Evolutionary conservation across 345 rosid genomes (phyloP).

Genomic region (Eucalyptus pauciflora): DNA sequence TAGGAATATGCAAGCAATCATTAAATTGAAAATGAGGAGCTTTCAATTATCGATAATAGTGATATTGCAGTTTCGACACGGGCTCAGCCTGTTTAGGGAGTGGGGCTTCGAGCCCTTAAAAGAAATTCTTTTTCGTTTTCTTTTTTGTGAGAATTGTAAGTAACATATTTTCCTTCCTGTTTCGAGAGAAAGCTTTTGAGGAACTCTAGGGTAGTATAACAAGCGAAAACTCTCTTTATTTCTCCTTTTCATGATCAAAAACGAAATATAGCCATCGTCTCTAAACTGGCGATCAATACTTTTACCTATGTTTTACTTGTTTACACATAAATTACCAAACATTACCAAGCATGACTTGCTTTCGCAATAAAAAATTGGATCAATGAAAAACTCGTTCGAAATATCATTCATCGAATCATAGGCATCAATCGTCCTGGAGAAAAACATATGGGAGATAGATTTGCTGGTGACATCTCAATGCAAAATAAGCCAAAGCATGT

Average conservation of each 20-base stretch:
- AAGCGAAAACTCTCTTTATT: background rate
- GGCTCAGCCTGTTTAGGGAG: background rate
- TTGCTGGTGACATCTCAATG: background rate
- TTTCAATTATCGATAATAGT: background rate
- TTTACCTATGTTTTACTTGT: too few species aligned
- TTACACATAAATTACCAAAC: background rate
- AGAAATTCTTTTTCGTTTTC: too few species aligned
- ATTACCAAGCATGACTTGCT: background rate
- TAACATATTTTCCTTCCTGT: background rate
- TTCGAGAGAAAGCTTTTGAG: background rate
- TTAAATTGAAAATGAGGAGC: background rate
- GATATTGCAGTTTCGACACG: background rate
- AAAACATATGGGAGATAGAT: background rate
- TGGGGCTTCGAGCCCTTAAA: background rate
- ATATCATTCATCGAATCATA: accelerated
- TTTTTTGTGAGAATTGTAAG: background rate
- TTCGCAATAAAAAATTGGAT: accelerated
- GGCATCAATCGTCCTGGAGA: background rate
- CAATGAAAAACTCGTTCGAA: accelerated
- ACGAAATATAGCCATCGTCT: background rate
- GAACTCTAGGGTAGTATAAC: background rate
- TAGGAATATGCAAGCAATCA: background rate
- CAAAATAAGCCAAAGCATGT: background rate
- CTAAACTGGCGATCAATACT: background rate
- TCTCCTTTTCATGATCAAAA: background rate